phyloP scores from a whole-genome alignment of 2,329 filamentous ascomycete species.

The Colletotrichum falcatum region DNA sequence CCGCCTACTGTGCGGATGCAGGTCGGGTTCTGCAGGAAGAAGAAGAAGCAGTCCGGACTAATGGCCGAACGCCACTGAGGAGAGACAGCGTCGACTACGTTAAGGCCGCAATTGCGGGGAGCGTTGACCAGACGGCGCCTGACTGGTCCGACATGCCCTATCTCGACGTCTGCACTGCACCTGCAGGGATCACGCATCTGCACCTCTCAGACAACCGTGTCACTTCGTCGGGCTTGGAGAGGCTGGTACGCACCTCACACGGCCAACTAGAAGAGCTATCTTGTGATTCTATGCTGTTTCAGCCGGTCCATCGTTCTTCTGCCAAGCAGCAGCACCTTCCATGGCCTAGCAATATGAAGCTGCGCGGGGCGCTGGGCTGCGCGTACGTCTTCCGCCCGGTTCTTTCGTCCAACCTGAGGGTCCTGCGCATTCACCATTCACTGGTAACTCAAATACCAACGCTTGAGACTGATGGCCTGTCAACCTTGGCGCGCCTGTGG shows the following conservation, averaged over 20 bases:
- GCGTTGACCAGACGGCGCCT: constrained; percentile 28
- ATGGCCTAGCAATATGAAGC: constrained; percentile 48
- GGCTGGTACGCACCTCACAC: constrained; percentile 55
- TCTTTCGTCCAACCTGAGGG: constrained; percentile 64
- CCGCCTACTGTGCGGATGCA: constrained; percentile 53
- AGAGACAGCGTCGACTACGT: constrained; percentile 50
- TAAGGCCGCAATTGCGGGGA: constrained; percentile 44
- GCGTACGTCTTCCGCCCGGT: constrained; percentile 64
- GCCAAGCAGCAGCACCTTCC: constrained; percentile 32
- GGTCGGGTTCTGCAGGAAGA: constrained; percentile 44
- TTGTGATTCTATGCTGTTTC: constrained; percentile 56
- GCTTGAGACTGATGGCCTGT: constrained; percentile 53
- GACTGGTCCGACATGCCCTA: constrained; percentile 34
- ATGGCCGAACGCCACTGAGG: constrained; percentile 49
- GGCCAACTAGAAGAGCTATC: constrained; percentile 66
- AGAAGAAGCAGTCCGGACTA: constrained; percentile 43
- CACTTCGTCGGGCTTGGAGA: constrained; percentile 57
- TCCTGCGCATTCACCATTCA: constrained; percentile 69
- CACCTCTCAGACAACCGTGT: constrained; percentile 64
- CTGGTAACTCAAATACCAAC: constrained; percentile 67
- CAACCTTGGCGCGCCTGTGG: constrained; percentile 51
- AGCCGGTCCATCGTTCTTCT: constrained; percentile 4
- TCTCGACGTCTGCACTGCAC: constrained; percentile 44
- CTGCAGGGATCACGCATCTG: constrained; percentile 64
- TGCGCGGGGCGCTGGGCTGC: constrained; percentile 59